Evolutionary conservation across 2,329 filamentous ascomycete genomes (phyloP).

Genomic region (Fusarium fracticaudum): DNA sequence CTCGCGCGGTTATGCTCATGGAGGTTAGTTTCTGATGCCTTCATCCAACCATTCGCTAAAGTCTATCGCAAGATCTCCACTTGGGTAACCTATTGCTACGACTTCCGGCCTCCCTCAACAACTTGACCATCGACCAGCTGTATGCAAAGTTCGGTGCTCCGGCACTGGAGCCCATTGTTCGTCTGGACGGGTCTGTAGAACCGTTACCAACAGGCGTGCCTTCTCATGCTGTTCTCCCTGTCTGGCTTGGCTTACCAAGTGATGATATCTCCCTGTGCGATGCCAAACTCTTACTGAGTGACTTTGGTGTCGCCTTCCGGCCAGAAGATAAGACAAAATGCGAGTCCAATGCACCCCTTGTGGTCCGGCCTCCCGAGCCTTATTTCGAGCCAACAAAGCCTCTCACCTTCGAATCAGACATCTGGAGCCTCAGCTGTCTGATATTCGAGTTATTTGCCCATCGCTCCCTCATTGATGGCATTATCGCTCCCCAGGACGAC

Average conservation of each 20-base stretch:
- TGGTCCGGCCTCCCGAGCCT: conserved; percentile 47
- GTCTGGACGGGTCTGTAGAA: conserved; percentile 29
- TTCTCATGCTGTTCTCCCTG: conserved; percentile 40
- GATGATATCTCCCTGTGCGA: conserved; percentile 43
- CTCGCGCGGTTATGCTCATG: conserved; percentile 45
- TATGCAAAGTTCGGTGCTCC: conserved; percentile 41
- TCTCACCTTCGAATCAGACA: conserved; percentile 49
- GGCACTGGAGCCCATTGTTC: conserved; percentile 33
- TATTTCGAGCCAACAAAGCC: conserved; percentile 48
- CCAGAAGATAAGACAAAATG: conserved; percentile 32
- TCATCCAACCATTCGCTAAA: neutral
- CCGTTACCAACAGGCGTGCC: conserved; percentile 40
- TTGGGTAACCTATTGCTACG: conserved; percentile 49
- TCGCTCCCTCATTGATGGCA: conserved; percentile 32
- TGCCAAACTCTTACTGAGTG: conserved; percentile 38
- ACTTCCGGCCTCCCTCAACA: conserved; percentile 30
- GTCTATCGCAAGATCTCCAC: conserved; percentile 42
- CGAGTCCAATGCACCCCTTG: conserved; percentile 45
- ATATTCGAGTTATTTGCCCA: conserved; percentile 49
- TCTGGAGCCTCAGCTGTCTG: conserved; percentile 52
- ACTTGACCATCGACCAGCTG: conserved; percentile 36
- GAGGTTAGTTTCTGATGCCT: conserved; percentile 25
- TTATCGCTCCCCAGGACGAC: conserved; percentile 23
- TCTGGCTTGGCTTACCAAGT: conserved; percentile 49
- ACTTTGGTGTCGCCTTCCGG: conserved; percentile 51